Conservation (phyloP, 2,329 filamentous ascomycete genomes). For the Aspergillus transmontanensis region DNA sequence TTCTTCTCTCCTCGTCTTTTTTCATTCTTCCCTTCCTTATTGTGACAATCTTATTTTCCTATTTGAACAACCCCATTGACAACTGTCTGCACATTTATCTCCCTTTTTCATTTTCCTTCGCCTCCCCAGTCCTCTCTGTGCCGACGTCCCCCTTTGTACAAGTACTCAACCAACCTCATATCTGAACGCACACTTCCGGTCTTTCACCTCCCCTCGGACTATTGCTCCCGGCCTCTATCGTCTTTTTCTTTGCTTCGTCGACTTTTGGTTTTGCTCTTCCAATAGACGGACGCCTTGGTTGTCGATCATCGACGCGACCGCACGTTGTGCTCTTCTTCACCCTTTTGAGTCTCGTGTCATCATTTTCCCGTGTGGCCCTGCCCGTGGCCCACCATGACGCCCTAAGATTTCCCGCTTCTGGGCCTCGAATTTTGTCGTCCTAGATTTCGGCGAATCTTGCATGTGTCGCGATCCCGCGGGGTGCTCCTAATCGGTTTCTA, state of each 20-base stretch:
- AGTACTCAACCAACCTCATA: background rate
- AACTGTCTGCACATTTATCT: background rate
- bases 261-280: background rate
- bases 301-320: constrained; percentile 15
- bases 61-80: constrained; percentile 6
- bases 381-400: constrained; percentile 28
- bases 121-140: background rate
- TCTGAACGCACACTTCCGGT: background rate
- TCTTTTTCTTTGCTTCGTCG: constrained; percentile 1
- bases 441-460: constrained; percentile 18
- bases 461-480: constrained; percentile 21
- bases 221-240: background rate
- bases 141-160: constrained; percentile 1
- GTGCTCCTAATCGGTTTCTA: constrained; percentile 12
- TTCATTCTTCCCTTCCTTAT: constrained; percentile 6
- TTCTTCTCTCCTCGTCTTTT: background rate
- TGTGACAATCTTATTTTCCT: constrained; percentile 1
- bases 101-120: constrained; percentile 3
- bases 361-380: constrained; percentile 24
- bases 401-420: constrained; percentile 20
- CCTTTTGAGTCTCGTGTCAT: constrained; percentile 21
- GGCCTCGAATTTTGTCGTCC: constrained; percentile 16
- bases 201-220: background rate
- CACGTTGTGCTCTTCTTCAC: constrained; percentile 20
- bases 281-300: constrained; percentile 2